A percentile compares a stretch with the other conserved stretches of the same genome.
phyloP scores from a whole-genome alignment of 768 basidiomycete genomes.

The Scleroderma bovista region DNA sequence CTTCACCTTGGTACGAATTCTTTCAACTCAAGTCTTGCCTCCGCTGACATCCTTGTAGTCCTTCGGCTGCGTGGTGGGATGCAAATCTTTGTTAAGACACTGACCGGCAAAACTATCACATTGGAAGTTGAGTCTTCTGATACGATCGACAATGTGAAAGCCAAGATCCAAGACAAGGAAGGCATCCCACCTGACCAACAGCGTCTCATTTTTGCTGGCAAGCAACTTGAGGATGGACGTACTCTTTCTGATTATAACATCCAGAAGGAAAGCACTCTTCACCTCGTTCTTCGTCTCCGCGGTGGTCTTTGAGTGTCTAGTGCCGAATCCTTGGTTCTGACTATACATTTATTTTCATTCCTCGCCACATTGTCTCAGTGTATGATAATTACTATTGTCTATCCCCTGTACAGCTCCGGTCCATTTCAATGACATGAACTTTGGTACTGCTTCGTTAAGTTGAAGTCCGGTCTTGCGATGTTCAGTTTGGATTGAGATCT shows the following conservation, averaged over 20 bases:
- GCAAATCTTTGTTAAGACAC: not conserved
- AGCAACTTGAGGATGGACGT: not conserved
- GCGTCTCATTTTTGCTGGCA: not conserved
- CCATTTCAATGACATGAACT: too few species aligned
- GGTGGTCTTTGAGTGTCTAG: slow-evolving; percentile 38
- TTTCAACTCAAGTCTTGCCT: slow-evolving; percentile 10
- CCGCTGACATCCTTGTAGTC: not conserved
- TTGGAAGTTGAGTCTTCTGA: not conserved
- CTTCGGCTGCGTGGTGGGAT: not conserved
- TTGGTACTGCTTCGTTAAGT: too few species aligned
- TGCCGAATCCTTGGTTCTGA: not conserved
- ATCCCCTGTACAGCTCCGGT: too few species aligned
- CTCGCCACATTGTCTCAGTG: too few species aligned
- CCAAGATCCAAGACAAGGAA: not conserved
- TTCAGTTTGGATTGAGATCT: too few species aligned
- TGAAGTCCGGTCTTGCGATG: too few species aligned
- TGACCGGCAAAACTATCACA: not conserved
- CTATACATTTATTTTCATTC: too few species aligned
- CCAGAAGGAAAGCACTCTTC: slow-evolving; percentile 62
- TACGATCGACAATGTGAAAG: not conserved
- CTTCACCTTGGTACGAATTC: slow-evolving; percentile 53
- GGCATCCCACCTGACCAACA: not conserved
- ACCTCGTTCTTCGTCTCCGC: slow-evolving; percentile 63
- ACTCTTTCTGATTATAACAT: slow-evolving; percentile 57
- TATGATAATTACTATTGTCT: too few species aligned